Conservation (phyloP, 441 rosid genomes). For the Metrosideros polymorpha region DNA sequence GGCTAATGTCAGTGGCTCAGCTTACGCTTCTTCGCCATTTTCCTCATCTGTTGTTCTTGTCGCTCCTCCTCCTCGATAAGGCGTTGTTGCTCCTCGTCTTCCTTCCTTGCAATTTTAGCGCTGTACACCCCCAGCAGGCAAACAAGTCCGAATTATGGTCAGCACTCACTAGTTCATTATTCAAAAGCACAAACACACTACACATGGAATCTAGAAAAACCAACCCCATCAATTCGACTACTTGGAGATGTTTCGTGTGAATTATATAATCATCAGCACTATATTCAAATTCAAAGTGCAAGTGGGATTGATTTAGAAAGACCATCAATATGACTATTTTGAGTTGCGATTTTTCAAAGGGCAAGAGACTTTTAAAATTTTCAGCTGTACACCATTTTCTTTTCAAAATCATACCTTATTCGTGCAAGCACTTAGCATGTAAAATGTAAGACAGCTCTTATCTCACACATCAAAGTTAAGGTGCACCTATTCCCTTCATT, state of each 20-base stretch:
- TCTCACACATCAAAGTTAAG: background rate
- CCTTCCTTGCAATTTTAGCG: slow-evolving; percentile 60
- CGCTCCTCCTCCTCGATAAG: slow-evolving; percentile 74
- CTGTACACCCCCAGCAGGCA: slow-evolving; percentile 21
- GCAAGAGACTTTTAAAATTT: background rate
- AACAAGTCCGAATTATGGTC: background rate
- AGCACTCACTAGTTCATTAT: background rate
- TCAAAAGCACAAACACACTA: background rate
- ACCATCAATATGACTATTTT: background rate
- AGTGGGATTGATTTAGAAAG: background rate
- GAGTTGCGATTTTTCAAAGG: background rate
- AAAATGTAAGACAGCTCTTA: background rate
- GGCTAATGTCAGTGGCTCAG: slow-evolving; percentile 9
- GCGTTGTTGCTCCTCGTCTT: slow-evolving; percentile 61
- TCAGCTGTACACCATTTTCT: too few species aligned
- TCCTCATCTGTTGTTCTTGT: slow-evolving; percentile 41
- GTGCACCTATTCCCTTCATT: background rate
- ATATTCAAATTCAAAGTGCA: background rate
- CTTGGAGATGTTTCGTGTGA: background rate
- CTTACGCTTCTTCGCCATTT: slow-evolving; percentile 48
- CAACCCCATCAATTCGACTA: background rate
- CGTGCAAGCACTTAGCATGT: background rate
- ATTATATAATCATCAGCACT: background rate
- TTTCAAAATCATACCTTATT: background rate
- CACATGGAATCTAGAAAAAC: background rate